Conservation (phyloP, 768 basidiomycete species). For the Mycena venus region DNA sequence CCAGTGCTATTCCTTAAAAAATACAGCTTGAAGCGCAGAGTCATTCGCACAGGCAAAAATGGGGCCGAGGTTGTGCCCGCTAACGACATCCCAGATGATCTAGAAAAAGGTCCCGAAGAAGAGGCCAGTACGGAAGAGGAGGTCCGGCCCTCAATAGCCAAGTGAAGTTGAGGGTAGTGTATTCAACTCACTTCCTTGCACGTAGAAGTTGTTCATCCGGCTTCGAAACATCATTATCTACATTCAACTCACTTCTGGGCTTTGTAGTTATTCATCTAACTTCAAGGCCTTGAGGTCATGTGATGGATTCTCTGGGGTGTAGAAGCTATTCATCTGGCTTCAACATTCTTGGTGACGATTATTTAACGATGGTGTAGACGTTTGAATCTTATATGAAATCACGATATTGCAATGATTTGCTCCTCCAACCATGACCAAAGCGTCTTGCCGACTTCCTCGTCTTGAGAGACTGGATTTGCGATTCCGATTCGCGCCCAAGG, state of each 20-base stretch:
- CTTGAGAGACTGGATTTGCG: conserved; percentile 15
- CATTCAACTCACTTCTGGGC: too few relatives aligned
- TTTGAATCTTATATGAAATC: neutral
- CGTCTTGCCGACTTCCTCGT: conserved; percentile 47
- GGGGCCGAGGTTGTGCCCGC: conserved; percentile 4
- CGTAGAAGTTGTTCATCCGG: too few relatives aligned
- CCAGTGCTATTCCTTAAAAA: conserved; percentile 32
- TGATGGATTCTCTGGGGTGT: too few relatives aligned
- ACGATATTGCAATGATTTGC: conserved; percentile 42
- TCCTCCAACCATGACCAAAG: conserved; percentile 62
- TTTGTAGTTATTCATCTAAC: too few relatives aligned
- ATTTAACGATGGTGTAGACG: too few relatives aligned
- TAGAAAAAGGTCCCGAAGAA: conserved; percentile 3
- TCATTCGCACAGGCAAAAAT: conserved; percentile 21
- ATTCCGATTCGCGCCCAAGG: conserved; percentile 56
- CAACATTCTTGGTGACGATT: neutral
- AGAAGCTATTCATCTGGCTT: too few relatives aligned
- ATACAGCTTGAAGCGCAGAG: conserved; percentile 31
- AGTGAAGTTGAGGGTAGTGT: neutral
- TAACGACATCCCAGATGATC: neutral
- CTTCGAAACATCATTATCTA: too few relatives aligned
- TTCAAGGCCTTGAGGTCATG: too few relatives aligned
- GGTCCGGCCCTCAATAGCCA: neutral
- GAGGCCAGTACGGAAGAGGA: neutral
- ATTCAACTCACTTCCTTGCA: neutral